phyloP scores from a whole-genome alignment of 2,329 filamentous ascomycete species.

The Hymenoscyphus scutula region DNA sequence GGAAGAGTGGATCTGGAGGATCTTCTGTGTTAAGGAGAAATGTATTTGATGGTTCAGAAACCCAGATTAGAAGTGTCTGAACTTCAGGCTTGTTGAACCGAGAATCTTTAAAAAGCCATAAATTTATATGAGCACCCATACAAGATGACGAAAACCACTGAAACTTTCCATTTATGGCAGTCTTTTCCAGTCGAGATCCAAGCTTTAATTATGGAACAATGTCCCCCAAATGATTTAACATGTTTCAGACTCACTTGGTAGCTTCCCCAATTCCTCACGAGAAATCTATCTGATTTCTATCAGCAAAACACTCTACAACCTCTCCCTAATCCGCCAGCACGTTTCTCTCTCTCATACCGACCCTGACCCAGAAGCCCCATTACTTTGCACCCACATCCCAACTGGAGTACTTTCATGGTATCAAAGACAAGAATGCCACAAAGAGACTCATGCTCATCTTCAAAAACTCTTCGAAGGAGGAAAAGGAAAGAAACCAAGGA shows the following conservation, averaged over 20 bases:
- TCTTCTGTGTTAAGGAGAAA: background rate
- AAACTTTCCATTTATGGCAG: conserved; percentile 24
- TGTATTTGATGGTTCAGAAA: conserved; percentile 7
- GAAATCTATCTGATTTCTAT: background rate
- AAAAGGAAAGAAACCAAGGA: background rate
- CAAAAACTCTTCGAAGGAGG: background rate
- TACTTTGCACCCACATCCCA: conserved; percentile 13
- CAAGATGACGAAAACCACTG: conserved; percentile 3
- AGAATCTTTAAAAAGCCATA: background rate
- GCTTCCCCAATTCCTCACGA: background rate
- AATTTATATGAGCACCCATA: background rate
- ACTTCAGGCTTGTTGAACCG: background rate
- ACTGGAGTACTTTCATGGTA: background rate
- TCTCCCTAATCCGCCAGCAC: conserved; percentile 11
- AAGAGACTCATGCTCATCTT: conserved; percentile 11
- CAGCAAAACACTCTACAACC: conserved; percentile 29
- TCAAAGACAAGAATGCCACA: conserved; percentile 21
- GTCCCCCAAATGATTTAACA: conserved; percentile 26
- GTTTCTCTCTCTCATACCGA: conserved; percentile 21
- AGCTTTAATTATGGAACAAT: conserved; percentile 25
- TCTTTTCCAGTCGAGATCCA: conserved; percentile 32
- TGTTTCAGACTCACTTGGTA: conserved; percentile 34
- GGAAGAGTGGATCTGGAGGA: conserved; percentile 14
- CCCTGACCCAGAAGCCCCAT: background rate
- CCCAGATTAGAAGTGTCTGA: background rate